These are phyloP conservation scores for Cadophora luteo-olivacea DNA, from an alignment of 2,329 filamentous ascomycete species.

Conservation along the genomic window DNA sequence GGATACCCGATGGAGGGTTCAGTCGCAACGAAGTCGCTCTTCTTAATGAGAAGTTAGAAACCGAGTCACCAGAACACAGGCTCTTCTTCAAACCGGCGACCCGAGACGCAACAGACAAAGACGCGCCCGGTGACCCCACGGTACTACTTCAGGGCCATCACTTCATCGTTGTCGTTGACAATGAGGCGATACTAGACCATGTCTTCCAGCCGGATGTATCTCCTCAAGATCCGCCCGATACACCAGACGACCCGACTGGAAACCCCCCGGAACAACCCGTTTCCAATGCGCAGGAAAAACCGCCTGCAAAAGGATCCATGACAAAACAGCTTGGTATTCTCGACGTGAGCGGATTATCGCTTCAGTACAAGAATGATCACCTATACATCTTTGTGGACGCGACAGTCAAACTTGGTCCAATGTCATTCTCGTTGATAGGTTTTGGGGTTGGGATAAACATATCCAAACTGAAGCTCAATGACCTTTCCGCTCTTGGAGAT, in stretches of 20 bases:
- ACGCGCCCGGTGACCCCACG: background rate
- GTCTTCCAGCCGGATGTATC: background rate
- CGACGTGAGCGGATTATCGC: background rate
- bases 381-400: conserved; percentile 6
- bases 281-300: background rate
- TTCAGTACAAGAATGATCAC: conserved; percentile 4
- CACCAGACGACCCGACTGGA: background rate
- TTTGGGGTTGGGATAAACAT: background rate
- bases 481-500: background rate
- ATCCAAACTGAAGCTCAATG: conserved; percentile 11
- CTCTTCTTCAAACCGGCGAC: conserved; percentile 9
- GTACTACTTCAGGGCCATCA: conserved; percentile 4
- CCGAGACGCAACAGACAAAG: background rate
- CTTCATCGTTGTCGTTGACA: conserved; percentile 7
- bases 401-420: background rate
- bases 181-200: conserved; percentile 4
- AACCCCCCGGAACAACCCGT: background rate
- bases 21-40: conserved; percentile 1
- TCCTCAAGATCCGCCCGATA: background rate
- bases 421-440: background rate
- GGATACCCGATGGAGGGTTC: background rate
- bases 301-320: conserved; percentile 4
- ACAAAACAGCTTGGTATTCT: background rate
- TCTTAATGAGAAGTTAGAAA: conserved; percentile 2
- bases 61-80: background rate